Evolutionary conservation across 495 filamentous ascomycete species (phyloP).

Genomic region (Filosporella fistucella): DNA sequence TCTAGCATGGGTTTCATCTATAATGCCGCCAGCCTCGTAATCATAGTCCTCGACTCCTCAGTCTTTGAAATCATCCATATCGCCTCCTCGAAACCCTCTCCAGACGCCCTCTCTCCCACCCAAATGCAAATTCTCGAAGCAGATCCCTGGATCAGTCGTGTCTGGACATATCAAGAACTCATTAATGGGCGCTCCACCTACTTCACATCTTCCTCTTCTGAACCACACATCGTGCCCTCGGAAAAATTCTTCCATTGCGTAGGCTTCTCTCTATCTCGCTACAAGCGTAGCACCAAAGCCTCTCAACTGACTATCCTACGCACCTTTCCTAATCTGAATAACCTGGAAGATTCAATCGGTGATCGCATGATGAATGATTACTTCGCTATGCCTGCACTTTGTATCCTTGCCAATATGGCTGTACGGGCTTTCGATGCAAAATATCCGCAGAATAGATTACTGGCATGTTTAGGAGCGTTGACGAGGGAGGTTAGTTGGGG

Average conservation of each 20-base stretch:
- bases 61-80: constrained; percentile 5
- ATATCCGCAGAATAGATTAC: constrained; percentile 1
- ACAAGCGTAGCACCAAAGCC: background rate
- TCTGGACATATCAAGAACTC: constrained; percentile 14
- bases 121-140: constrained; percentile 4
- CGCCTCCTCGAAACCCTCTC: background rate
- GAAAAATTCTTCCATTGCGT: constrained; percentile 7
- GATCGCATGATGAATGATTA: constrained; percentile 1
- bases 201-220: constrained; percentile 1
- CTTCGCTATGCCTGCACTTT: background rate
- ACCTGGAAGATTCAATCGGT: background rate
- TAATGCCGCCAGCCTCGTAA: background rate
- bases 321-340: constrained; percentile 6
- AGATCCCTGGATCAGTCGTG: constrained; percentile 6
- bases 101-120: background rate
- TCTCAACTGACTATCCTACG: background rate
- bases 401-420: constrained; percentile 6
- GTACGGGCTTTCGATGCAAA: constrained; percentile 1
- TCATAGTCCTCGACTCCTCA: constrained; percentile 4
- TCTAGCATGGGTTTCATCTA: constrained; percentile 20
- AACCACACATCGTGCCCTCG: background rate
- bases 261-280: constrained; percentile 4
- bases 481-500: constrained; percentile 3
- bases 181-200: constrained; percentile 1
- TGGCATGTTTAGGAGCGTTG: constrained; percentile 6